Evolutionary conservation across 371 early-diverging fungal species (phyloP).

Genomic region (Thermomucor indicae-seudaticae): DNA sequence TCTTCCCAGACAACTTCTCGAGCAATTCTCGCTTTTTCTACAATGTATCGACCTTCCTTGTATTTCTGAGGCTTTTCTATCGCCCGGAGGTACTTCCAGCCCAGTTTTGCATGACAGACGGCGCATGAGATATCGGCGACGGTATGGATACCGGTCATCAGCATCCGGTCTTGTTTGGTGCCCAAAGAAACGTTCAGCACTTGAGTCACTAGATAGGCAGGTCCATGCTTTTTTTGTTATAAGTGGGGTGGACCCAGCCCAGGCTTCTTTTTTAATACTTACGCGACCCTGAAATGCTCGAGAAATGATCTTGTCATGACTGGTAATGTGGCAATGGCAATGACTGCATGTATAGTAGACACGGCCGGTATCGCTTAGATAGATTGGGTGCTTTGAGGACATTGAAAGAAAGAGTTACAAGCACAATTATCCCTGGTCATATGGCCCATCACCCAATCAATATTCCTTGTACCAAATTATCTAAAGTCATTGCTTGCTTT

Average conservation of each 20-base stretch:
- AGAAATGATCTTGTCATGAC: conserved; percentile 12
- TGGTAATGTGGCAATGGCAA: conserved; percentile 11
- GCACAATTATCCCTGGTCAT: background rate
- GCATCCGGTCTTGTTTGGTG: conserved; percentile 54
- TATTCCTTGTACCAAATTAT: background rate
- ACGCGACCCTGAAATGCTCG: conserved; percentile 14
- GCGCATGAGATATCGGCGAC: conserved; percentile 72
- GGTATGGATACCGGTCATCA: conserved; percentile 78
- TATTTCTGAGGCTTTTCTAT: conserved; percentile 66
- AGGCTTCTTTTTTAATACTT: background rate
- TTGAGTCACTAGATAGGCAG: conserved; percentile 62
- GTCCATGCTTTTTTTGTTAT: conserved; percentile 47
- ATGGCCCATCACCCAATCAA: background rate
- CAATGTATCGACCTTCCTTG: conserved; percentile 77
- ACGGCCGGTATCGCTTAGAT: background rate
- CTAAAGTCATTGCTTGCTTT: background rate
- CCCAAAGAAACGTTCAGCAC: conserved; percentile 64
- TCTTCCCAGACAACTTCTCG: conserved; percentile 4
- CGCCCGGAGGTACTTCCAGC: conserved; percentile 71
- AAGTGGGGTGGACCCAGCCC: background rate
- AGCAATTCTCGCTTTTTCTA: conserved; percentile 55
- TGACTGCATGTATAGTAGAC: conserved; percentile 13
- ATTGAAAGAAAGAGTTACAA: background rate
- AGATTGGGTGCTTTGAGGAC: background rate
- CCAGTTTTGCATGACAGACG: conserved; percentile 61